Percentiles rank a stretch among this genome's conserved stretches.
These are phyloP conservation scores for Trypanosoma melophagium DNA, from an alignment of 208 protist genomes.

Conservation along the genomic window DNA sequence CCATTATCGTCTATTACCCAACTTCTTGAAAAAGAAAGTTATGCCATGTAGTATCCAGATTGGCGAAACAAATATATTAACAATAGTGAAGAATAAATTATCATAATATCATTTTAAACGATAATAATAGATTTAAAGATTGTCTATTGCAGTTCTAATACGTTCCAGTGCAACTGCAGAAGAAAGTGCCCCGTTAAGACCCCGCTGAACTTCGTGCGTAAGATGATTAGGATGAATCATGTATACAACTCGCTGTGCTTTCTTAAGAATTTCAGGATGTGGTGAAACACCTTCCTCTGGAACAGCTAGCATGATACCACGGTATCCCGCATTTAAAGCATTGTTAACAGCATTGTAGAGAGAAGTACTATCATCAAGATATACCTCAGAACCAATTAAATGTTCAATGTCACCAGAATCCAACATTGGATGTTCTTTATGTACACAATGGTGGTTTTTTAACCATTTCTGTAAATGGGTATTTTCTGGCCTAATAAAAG, in stretches of 20 bases:
- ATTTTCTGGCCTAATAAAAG: slow-evolving; percentile 56
- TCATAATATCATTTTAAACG: neutral
- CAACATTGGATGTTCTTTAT: slow-evolving; percentile 41
- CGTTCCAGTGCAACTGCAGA: slow-evolving; percentile 67
- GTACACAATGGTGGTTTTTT: slow-evolving; percentile 34
- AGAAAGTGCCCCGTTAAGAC: slow-evolving; percentile 62
- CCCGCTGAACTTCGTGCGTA: slow-evolving; percentile 44
- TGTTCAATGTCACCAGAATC: slow-evolving; percentile 21
- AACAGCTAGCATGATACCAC: slow-evolving; percentile 65
- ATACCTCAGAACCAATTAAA: slow-evolving; percentile 40
- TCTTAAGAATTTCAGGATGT: slow-evolving; percentile 34
- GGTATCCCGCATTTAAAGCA: slow-evolving; percentile 22
- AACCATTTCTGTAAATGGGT: slow-evolving; percentile 36
- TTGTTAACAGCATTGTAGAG: slow-evolving; percentile 33
- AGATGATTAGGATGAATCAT: slow-evolving; percentile 42
- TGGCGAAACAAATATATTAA: too few species aligned
- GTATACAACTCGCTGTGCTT: slow-evolving; percentile 38
- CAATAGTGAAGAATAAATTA: neutral
- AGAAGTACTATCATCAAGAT: slow-evolving; percentile 44
- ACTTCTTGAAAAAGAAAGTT: too few species aligned
- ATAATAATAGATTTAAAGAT: slow-evolving; percentile 6
- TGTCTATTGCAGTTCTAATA: slow-evolving; percentile 44
- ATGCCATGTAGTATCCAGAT: too few species aligned
- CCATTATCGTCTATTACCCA: too few species aligned
- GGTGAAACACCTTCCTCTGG: slow-evolving; percentile 67